Evolutionary conservation across 139 green algal genomes (phyloP).

Genomic region (Mesotaenium endlicherianum): DNA sequence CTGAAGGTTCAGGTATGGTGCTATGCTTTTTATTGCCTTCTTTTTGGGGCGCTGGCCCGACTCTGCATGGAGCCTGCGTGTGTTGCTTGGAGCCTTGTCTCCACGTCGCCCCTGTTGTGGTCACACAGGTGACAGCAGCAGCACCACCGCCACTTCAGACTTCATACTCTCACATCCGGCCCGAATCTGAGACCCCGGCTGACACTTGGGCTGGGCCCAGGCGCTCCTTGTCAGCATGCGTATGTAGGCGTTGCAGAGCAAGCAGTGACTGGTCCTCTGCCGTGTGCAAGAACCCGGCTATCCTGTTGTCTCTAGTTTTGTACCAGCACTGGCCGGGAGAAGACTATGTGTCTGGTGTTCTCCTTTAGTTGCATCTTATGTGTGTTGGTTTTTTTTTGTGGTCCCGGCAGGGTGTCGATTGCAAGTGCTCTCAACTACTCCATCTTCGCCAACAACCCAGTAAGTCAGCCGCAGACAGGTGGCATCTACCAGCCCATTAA

Average conservation of each 20-base stretch:
- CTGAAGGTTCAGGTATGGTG: background rate
- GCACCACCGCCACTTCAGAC: too few species aligned
- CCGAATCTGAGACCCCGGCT: too few species aligned
- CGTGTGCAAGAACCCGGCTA: background rate
- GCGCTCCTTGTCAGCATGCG: background rate
- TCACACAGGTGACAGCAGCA: too few species aligned
- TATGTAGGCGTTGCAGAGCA: background rate
- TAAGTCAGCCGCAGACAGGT: too few species aligned
- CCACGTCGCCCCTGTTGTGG: too few species aligned
- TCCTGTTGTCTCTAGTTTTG: background rate
- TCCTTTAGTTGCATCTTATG: background rate
- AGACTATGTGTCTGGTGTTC: background rate
- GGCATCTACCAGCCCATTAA: too few species aligned
- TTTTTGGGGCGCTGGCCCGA: too few species aligned
- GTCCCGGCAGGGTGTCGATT: background rate
- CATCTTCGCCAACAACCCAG: conserved; percentile 10
- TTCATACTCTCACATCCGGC: too few species aligned
- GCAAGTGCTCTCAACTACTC: background rate
- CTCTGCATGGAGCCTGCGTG: too few species aligned
- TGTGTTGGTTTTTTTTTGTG: background rate
- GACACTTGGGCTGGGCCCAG: too few species aligned
- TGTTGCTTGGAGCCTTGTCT: too few species aligned
- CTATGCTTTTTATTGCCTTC: too few species aligned
- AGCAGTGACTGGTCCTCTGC: background rate
- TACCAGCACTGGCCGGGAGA: background rate